phyloP scores from a whole-genome alignment of 768 basidiomycete species.

The Russula foetens region DNA sequence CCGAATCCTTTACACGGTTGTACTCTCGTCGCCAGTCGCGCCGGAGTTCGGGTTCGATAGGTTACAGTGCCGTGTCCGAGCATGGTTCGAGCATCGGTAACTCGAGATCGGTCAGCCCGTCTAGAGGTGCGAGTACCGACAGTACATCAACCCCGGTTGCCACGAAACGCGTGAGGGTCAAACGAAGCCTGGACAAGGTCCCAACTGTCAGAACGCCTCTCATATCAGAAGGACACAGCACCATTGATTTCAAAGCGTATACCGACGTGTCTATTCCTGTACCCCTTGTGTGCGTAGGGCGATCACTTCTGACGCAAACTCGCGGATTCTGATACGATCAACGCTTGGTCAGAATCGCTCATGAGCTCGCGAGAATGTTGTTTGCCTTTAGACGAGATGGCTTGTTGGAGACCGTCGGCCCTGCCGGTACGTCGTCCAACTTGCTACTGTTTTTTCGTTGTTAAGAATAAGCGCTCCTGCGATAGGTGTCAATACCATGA shows the following conservation, averaged over 20 bases:
- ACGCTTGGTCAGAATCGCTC: conserved; percentile 50
- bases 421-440: conserved; percentile 49
- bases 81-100: conserved; percentile 17
- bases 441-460: not conserved
- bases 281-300: conserved; percentile 59
- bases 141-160: conserved; percentile 14
- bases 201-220: conserved; percentile 51
- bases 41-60: conserved; percentile 26
- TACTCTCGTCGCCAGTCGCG: conserved; percentile 22
- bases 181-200: conserved; percentile 57
- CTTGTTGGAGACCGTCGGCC: conserved; percentile 81
- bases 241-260: conserved; percentile 52
- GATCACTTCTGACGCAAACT: not conserved
- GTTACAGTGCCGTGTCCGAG: conserved; percentile 28
- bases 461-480: not conserved
- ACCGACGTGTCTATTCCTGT: conserved; percentile 51
- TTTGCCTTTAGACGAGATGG: conserved; percentile 76
- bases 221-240: conserved; percentile 44
- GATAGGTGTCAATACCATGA: conserved; percentile 71
- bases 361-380: conserved; percentile 63
- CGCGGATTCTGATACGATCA: not conserved
- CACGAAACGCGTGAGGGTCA: conserved; percentile 56
- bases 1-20: conserved; percentile 45
- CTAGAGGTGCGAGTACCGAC: conserved; percentile 4
- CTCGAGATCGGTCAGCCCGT: conserved; percentile 10